These are phyloP conservation scores for Fusarium luffae DNA, from an alignment of 2,329 filamentous ascomycete species.

Conservation along the genomic window DNA sequence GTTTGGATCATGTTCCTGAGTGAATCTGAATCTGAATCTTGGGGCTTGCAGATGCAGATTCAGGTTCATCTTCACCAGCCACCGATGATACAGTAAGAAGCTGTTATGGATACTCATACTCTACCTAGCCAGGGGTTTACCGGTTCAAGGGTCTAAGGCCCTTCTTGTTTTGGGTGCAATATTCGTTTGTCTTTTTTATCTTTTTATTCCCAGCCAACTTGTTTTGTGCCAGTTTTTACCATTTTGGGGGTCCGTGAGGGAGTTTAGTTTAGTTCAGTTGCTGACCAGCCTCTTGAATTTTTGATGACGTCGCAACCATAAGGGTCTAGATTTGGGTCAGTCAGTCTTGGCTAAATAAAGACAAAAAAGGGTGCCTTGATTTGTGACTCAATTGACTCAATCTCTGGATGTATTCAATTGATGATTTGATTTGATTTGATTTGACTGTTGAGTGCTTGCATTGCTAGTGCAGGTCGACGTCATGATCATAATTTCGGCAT, in stretches of 20 bases:
- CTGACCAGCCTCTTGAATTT: slow-evolving; percentile 33
- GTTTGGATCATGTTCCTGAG: slow-evolving; percentile 27
- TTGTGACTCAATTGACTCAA: slow-evolving; percentile 1
- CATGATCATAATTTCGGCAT: slow-evolving; percentile 31
- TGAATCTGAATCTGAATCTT: not conserved
- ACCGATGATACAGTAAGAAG: not conserved
- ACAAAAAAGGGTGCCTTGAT: slow-evolving; percentile 2
- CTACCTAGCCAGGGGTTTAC: not conserved
- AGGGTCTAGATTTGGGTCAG: slow-evolving; percentile 10
- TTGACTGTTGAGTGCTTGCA: slow-evolving; percentile 37
- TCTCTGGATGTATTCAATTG: not conserved
- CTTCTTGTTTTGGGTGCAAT: slow-evolving; percentile 2
- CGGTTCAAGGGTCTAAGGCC: not conserved
- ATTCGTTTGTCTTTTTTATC: slow-evolving; percentile 1
- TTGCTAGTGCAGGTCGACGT: slow-evolving; percentile 27
- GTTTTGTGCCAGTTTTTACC: slow-evolving; percentile 28
- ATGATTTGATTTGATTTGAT: slow-evolving; percentile 1
- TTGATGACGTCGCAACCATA: slow-evolving; percentile 18
- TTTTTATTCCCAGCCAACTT: slow-evolving; percentile 22
- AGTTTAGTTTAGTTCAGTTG: not conserved
- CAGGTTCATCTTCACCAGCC: not conserved
- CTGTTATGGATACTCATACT: not conserved
- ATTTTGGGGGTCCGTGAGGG: slow-evolving; percentile 8
- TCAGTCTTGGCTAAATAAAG: slow-evolving; percentile 5
- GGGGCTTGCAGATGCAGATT: not conserved